Base-by-base conservation (phyloP, 73 alveolate species). In the Symbiodinium pilosum region DNA sequence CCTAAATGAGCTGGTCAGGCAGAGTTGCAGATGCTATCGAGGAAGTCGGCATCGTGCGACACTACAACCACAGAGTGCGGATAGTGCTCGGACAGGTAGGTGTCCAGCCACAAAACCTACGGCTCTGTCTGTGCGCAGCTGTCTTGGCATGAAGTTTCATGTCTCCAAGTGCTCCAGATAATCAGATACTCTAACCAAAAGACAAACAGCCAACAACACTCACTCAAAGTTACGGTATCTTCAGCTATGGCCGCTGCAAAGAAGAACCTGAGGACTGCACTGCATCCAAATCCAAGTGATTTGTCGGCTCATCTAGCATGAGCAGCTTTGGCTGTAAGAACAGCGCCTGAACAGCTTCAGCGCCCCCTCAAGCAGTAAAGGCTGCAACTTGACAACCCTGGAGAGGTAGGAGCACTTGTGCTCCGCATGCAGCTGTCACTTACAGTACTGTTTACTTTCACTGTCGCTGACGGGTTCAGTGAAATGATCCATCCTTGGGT, bases 281-380 rank as follows among this genome's bases (percentile, higher is more conserved):
- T 6, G 99, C 95, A 56, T 99, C 99, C 47, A 99, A 81, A 99
- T 99, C 99, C 94, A 99, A 93, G 86, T 99, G 99, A 89, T 99
- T 99, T 32, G 99, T 99, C 3, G 99, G 99, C 98, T 99, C 99
- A 56, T 99, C 99, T 75, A 99, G 93, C 86, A 99, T 93, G 26
- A 99, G 99, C 34, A 99, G 91, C 94, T 99, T 99, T 36, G 99
- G 99, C 75, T 83, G 93, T 26, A 99, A 73, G 85, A 91, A 83
- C 43, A 99, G 98, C 38, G 99, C 99, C 97, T 91, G 71, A 28
- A 47, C 7, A 4, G 85, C 42, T 9, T 6, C 59, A 47, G 14
- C 21, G 14, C 14, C 21, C 21, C 59, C 59, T 6, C 59, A 14
- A 47, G 59, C 59, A 9, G 59, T 47, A 47, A 83, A 83, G n/a